Evolutionary conservation across 345 rosid genomes (phyloP).

Genomic region (Eucalyptus cloeziana): DNA sequence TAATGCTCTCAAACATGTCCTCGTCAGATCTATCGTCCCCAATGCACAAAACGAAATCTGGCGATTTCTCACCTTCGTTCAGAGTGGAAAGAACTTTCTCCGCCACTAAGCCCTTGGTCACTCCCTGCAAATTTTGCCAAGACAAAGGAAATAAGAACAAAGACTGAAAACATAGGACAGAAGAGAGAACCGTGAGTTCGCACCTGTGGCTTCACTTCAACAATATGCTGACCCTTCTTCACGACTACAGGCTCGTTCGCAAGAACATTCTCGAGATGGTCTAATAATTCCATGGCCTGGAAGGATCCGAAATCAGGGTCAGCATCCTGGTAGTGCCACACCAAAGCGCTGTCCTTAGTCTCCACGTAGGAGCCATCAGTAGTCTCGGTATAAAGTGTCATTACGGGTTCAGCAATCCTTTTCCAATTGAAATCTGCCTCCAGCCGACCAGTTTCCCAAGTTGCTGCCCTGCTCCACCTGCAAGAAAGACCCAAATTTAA

Average conservation of each 20-base stretch:
- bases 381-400: constrained; percentile 12
- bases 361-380: constrained; percentile 12
- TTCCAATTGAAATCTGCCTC: constrained; percentile 4
- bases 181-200: not conserved
- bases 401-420: constrained; percentile 1
- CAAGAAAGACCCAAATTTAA: not conserved
- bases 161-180: not conserved
- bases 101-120: constrained; percentile 37
- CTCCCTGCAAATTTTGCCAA: constrained; percentile 23
- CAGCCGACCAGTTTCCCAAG: constrained; percentile 4
- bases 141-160: not conserved
- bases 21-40: constrained; percentile 66
- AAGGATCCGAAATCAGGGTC: constrained; percentile 9
- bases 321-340: constrained; percentile 9
- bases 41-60: constrained; percentile 44
- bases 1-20: constrained; percentile 52
- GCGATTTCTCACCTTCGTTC: constrained; percentile 16
- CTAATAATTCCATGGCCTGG: constrained; percentile 12
- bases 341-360: constrained; percentile 14
- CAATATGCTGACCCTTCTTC: constrained; percentile 5
- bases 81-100: constrained; percentile 30
- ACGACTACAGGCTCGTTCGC: constrained; percentile 6
- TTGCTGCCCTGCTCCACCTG: not conserved
- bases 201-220: constrained; percentile 18
- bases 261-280: constrained; percentile 13